phyloP scores from a whole-genome alignment of 352 stramenopile genomes.

The Phytophthora nicotianae region DNA sequence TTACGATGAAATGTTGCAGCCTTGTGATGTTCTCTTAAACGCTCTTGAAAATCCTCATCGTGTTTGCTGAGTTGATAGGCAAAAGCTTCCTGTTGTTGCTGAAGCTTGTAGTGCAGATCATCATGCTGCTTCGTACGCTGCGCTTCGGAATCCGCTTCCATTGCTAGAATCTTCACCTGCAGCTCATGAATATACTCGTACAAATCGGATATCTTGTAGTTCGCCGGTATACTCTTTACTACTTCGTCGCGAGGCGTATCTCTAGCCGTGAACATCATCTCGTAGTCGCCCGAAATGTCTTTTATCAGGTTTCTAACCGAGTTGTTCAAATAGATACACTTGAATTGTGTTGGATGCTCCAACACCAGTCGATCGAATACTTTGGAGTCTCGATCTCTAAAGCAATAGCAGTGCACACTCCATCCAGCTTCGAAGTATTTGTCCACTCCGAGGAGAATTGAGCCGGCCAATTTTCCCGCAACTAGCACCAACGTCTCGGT shows the following conservation, averaged over 20 bases:
- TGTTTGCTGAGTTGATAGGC: constrained; percentile 15
- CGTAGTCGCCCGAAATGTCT: constrained; percentile 12
- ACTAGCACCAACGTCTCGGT: constrained; percentile 25
- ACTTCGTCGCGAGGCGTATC: neutral
- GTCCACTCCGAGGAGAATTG: constrained; percentile 20
- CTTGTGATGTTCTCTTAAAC: constrained; percentile 14
- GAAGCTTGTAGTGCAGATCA: constrained; percentile 12
- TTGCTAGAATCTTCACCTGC: constrained; percentile 15
- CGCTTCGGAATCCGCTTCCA: constrained; percentile 11
- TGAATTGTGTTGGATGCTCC: constrained; percentile 14
- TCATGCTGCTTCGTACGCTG: constrained; percentile 18
- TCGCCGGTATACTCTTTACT: constrained; percentile 1
- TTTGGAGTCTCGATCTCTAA: constrained; percentile 19
- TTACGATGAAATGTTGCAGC: constrained; percentile 3
- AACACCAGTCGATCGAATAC: constrained; percentile 12
- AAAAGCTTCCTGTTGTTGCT: constrained; percentile 21
- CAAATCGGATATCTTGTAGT: constrained; percentile 14
- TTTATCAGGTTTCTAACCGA: constrained; percentile 20
- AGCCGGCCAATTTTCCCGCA: constrained; percentile 15
- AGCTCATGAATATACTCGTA: constrained; percentile 26
- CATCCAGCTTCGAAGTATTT: constrained; percentile 30
- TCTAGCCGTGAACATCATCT: constrained; percentile 15
- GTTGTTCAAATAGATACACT: constrained; percentile 24
- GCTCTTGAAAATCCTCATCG: constrained; percentile 15
- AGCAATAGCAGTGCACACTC: constrained; percentile 29